Conservation (phyloP, 75 land plant genomes). For the Pseudotsuga menziesii region DNA sequence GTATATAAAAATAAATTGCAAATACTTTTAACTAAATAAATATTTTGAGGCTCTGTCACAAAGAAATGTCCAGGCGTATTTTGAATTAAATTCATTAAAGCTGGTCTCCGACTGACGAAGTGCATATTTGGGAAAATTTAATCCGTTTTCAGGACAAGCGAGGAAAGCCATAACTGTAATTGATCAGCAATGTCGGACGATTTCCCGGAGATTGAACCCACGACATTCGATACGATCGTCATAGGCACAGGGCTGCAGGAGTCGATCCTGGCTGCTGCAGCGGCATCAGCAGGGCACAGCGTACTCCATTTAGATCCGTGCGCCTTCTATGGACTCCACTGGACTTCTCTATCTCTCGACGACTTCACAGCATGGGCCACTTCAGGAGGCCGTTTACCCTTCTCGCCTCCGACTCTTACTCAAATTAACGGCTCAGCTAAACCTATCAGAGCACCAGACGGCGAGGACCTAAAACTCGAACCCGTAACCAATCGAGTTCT, state of each 20-base stretch:
- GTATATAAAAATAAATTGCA: too few relatives aligned
- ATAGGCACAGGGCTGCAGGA: conserved; percentile 84
- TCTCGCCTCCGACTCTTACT: conserved; percentile 13
- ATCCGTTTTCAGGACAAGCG: too few relatives aligned
- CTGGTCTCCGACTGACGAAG: too few relatives aligned
- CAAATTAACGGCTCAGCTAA: neutral
- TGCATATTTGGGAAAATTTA: too few relatives aligned
- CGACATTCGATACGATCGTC: conserved; percentile 69
- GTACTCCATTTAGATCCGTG: conserved; percentile 83
- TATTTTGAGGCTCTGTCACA: too few relatives aligned
- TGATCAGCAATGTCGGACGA: neutral
- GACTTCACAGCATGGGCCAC: conserved; percentile 23
- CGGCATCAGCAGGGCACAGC: conserved; percentile 54
- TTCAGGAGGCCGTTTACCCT: conserved; percentile 21
- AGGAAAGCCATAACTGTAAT: too few relatives aligned
- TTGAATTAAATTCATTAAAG: too few relatives aligned
- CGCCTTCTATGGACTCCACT: conserved; percentile 77
- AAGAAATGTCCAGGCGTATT: too few relatives aligned
- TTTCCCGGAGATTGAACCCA: conserved; percentile 59
- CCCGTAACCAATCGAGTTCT: conserved; percentile 5
- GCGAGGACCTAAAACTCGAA: neutral
- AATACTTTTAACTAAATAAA: too few relatives aligned
- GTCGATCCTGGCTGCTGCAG: conserved; percentile 82
- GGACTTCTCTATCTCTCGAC: conserved; percentile 62
- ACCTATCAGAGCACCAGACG: neutral